Evolutionary conservation across 805 yeast species (phyloP), one percentile per base, ranked within the genome.

Genomic region (Saccharomycopsis synnaedendra): DNA sequence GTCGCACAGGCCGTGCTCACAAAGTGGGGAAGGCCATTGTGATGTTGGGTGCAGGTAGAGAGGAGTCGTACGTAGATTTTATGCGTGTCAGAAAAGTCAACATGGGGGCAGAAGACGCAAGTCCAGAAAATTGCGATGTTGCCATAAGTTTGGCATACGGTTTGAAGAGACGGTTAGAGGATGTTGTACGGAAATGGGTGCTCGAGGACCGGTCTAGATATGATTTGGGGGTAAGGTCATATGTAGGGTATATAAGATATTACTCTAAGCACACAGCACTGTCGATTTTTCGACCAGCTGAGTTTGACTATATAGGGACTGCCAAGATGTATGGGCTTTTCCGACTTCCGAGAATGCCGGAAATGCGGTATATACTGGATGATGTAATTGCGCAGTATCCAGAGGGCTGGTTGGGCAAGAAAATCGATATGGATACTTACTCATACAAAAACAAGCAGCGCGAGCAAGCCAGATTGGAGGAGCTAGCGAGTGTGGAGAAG

Each of bases 271-370:
- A 93, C 64, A 64, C 82, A 8, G 95, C 96, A 0, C 68, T 82
- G 4, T 88, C 97, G 0, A 90, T 93, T 11, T 93, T 93, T 67
- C 70, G 97, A 53, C 56, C 85, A 29, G 74, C 74, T 44, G 64
- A 77, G 5, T 64, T 93, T 47, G 94, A 90, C 60, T 83, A 83
- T 56, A 60, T 80, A 30, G 83, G 81, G 0, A 54, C 84, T 5
- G 95, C 93, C 1, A 73, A 69, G 54, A 71, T 85, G 67, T 88
- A 84, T 62, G 95, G 96, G 1, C 63, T 93, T 2, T 64, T 85
- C 40, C 71, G 96, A 55, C 65, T 90, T 50, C 99, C 99, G 5
- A 78, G 80, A 56, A 93, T 94, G 97, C 98, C 98, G 0, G 99
- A 93, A 60, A 73, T 80, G 28, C 68, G 67, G 46, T 68, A 72